phyloP scores from a whole-genome alignment of 2,329 filamentous ascomycete species.

The Fusarium ambrosium region DNA sequence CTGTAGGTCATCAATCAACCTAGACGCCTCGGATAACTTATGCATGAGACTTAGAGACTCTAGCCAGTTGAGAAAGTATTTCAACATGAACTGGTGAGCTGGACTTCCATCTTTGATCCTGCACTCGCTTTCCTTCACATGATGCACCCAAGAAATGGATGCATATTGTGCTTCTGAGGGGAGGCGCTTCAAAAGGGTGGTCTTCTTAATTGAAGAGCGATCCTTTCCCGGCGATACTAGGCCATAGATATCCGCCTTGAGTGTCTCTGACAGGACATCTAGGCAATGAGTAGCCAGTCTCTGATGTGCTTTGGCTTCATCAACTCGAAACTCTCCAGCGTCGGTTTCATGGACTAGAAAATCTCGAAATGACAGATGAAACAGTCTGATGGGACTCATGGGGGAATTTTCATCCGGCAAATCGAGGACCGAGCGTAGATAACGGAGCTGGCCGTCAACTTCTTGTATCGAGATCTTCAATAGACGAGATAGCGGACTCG shows the following conservation, averaged over 20 bases:
- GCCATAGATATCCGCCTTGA: slow-evolving; percentile 46
- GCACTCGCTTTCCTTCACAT: slow-evolving; percentile 45
- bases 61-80: slow-evolving; percentile 38
- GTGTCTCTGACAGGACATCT: slow-evolving; percentile 38
- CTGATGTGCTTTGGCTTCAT: slow-evolving; percentile 9
- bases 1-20: slow-evolving; percentile 24
- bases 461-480: slow-evolving; percentile 34
- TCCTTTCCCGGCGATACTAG: not conserved
- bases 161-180: slow-evolving; percentile 32
- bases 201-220: not conserved
- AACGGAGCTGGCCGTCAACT: slow-evolving; percentile 42
- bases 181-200: not conserved
- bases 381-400: slow-evolving; percentile 44
- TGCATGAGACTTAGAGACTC: slow-evolving; percentile 31
- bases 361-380: slow-evolving; percentile 57
- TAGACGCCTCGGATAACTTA: not conserved
- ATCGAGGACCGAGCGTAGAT: slow-evolving; percentile 53
- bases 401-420: slow-evolving; percentile 39
- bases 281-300: slow-evolving; percentile 13
- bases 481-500: slow-evolving; percentile 44
- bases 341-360: slow-evolving; percentile 39
- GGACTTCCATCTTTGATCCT: slow-evolving; percentile 44
- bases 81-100: slow-evolving; percentile 27
- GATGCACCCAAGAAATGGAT: slow-evolving; percentile 54
- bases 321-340: slow-evolving; percentile 41